Conservation (phyloP, 2,329 filamentous ascomycete species). For the Talaromyces sp. region DNA sequence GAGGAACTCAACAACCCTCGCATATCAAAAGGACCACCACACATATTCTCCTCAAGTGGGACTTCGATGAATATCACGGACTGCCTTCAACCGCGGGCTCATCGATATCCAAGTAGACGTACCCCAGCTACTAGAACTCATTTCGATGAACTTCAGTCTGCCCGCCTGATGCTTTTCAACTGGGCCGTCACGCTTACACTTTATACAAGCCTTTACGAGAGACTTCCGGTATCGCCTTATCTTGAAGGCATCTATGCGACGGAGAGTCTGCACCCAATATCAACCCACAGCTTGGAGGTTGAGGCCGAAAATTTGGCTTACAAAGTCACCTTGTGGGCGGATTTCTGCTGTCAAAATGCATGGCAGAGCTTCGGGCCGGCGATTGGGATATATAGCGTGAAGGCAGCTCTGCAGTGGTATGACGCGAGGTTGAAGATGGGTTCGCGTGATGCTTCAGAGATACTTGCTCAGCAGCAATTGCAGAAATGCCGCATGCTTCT, state of each 20-base stretch:
- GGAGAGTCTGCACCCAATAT: neutral
- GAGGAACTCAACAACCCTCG: neutral
- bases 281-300: neutral
- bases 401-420: conserved; percentile 14
- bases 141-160: conserved; percentile 12
- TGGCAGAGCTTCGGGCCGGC: conserved; percentile 17
- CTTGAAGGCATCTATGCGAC: neutral
- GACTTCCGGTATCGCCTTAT: neutral
- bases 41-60: neutral
- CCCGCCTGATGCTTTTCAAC: conserved; percentile 8
- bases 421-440: neutral
- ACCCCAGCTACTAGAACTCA: neutral
- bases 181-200: conserved; percentile 13
- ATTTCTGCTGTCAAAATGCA: conserved; percentile 17
- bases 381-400: conserved; percentile 12
- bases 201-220: conserved; percentile 4
- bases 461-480: neutral
- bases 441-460: neutral
- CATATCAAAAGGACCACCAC: conserved; percentile 5
- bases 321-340: conserved; percentile 10
- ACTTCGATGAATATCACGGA: conserved; percentile 8
- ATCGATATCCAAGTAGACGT: conserved; percentile 14
- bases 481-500: conserved; percentile 5
- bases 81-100: conserved; percentile 4
- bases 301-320: conserved; percentile 1